These are phyloP conservation scores for Aureobasidium melanogenum DNA, from an alignment of 2,329 filamentous ascomycete genomes.

Conservation along the genomic window DNA sequence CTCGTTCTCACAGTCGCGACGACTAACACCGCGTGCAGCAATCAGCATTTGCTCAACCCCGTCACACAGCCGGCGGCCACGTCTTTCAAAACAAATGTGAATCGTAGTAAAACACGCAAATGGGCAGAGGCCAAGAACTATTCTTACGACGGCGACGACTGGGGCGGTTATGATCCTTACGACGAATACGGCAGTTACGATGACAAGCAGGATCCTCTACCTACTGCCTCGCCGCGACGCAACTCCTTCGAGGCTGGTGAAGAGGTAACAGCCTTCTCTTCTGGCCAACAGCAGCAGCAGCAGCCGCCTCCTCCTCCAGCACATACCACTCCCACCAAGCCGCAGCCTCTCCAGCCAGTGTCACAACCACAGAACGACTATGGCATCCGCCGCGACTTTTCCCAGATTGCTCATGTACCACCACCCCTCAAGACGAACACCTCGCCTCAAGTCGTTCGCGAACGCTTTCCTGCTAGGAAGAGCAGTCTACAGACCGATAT, in stretches of 20 bases:
- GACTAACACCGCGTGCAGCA: slow-evolving; percentile 18
- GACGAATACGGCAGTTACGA: slow-evolving; percentile 46
- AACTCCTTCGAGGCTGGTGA: slow-evolving; percentile 49
- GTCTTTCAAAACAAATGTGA: slow-evolving; percentile 76
- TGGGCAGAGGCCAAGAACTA: slow-evolving; percentile 85
- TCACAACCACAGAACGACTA: not conserved
- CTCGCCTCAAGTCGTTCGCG: not conserved
- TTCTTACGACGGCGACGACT: slow-evolving; percentile 88
- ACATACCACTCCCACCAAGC: slow-evolving; percentile 5
- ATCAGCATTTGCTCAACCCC: slow-evolving; percentile 21
- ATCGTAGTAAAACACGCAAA: slow-evolving; percentile 82
- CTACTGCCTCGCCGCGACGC: slow-evolving; percentile 27
- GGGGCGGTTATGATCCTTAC: slow-evolving; percentile 61
- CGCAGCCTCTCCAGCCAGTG: not conserved
- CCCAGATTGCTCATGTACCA: slow-evolving; percentile 42
- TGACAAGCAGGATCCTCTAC: slow-evolving; percentile 32
- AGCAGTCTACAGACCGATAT: slow-evolving; percentile 44
- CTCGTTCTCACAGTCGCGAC: slow-evolving; percentile 16
- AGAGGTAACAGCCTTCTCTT: slow-evolving; percentile 40
- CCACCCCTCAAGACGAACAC: slow-evolving; percentile 37
- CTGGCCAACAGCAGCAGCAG: slow-evolving; percentile 1
- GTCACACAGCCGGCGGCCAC: slow-evolving; percentile 33
- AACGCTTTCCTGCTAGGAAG: slow-evolving; percentile 40
- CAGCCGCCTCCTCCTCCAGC: not conserved
- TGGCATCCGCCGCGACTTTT: slow-evolving; percentile 38